Base-by-base conservation (phyloP, 768 basidiomycete species). In the Mrakia gelida region DNA sequence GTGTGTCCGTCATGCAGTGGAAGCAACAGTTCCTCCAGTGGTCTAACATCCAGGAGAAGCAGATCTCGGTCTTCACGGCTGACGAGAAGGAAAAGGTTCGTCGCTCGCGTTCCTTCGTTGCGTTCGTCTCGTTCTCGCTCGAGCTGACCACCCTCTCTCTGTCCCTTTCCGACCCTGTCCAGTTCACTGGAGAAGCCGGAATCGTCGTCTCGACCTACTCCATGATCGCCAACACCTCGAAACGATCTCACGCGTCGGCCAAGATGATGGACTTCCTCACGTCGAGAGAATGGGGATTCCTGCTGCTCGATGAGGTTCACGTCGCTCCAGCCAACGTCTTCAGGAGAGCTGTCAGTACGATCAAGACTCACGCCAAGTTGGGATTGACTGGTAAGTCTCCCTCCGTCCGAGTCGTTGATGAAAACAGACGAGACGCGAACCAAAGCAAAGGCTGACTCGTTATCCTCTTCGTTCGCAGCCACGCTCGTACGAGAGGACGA, bases 181-280 rank as follows among this genome's bases (percentile, higher is more conserved):
- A 98, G 94, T 99, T 99, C 85, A 91, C 92, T 11, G 95, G 95
- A 30, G 95, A 96, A 65, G 94, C 96, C 80, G 97, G 97, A 52
- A 98, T 99, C 80, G 95, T 99, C 45, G 92, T 99, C 34, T 98
- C 96, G 45, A 98, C 97, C 16, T 99, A 99, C 84, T 98, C 96
- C 6, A 99, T 99, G 97, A 95, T 99, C 73, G 96, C 97, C 43
- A 98, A 98, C 84, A 97, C 94, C 3, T 93, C 95, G 82, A 97
- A 98, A 84, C 90, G 97, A 80, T 97, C 97, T n/a, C 94, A 98
- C 83, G 95, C 96, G 83, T 93, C 97, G 26, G 95, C 97, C 87
- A 97, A 98, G 87, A 98, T 98, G 93, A 99, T 99, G 97, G 95
- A 99, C 81, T 99, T 98, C 83, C 85, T 99, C 65, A 94, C 94